phyloP scores from a whole-genome alignment of 345 rosid genomes.

The Isatis tinctoria region DNA sequence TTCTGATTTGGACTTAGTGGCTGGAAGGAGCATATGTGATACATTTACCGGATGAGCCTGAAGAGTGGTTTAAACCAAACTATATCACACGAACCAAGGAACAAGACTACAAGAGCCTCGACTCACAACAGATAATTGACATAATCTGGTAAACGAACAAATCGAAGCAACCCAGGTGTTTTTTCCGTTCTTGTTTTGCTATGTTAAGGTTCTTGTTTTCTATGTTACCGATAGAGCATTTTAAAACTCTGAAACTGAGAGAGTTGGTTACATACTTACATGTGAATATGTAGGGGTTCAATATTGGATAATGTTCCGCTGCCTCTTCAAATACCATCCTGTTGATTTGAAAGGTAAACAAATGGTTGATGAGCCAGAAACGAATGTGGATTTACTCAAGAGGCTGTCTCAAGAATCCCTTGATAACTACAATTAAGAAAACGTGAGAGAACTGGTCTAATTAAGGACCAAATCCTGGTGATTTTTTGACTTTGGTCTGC shows the following conservation, averaged over 20 bases:
- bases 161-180: too few species aligned
- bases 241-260: too few species aligned
- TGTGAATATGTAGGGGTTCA: background rate
- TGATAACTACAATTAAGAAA: too few species aligned
- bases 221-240: too few species aligned
- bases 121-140: too few species aligned
- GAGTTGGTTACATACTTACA: too few species aligned
- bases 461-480: too few species aligned
- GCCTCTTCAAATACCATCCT: slow-evolving; percentile 1
- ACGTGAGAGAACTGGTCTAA: too few species aligned
- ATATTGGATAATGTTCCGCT: background rate
- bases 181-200: too few species aligned
- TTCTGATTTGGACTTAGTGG: background rate
- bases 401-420: background rate
- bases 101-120: background rate
- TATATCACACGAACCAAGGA: background rate
- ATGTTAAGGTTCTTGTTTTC: too few species aligned
- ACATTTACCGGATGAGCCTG: background rate
- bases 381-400: background rate
- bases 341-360: background rate
- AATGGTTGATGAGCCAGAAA: background rate
- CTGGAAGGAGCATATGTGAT: background rate
- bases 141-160: too few species aligned
- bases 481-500: too few species aligned
- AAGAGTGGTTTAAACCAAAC: background rate